Evolutionary conservation across 805 yeast species (phyloP), one percentile per base, ranked within the genome.

Genomic region (Yamadazyma sp.): DNA sequence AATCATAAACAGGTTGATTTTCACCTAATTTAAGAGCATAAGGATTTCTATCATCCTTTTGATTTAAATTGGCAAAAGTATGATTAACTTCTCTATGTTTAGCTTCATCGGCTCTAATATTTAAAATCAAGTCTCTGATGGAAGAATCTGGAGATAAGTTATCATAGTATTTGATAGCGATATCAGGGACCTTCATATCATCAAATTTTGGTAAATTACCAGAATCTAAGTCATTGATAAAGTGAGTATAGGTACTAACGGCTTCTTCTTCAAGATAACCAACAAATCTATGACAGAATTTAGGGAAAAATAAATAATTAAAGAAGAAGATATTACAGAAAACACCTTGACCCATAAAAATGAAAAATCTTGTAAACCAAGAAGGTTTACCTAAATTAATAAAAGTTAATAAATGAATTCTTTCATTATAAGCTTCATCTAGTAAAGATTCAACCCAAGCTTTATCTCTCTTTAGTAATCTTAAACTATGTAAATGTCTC

Each of bases 181-280:
- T 73, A 31, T 74, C 70, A 2, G 86, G 86, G 17, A 78, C 65
- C 29, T 62, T 45, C 16, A 62, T 50, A 0, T 60, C 30, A 23
- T 69, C 64, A 45, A 82, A 69, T 27, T 65, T 67, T 3, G 78
- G 75, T 32, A 79, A 58, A 26, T 65, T 57, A 5, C 78, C 78
- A 5, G 54, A 48, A 25, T 75, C 75, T 47, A 82, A 80, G 24
- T 70, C 70, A 21, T 78, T 50, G 28, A 83, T 61, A 39, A 66
- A 57, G 48, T 82, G 76, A 2, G 83, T 64, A 51, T 82, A 82
- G 0, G 89, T 82, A 33, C 70, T 60, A 11, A 82, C 84, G 2
- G 87, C 87, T 52, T 82, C 88, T 50, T 82, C 89, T 55, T 82
- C 89, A 33, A 82, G 61, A 50, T 82, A 82, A 2, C 89, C 89